These are phyloP conservation scores for Circinella minor DNA, from an alignment of 371 early-diverging fungal genomes.

Conservation along the genomic window DNA sequence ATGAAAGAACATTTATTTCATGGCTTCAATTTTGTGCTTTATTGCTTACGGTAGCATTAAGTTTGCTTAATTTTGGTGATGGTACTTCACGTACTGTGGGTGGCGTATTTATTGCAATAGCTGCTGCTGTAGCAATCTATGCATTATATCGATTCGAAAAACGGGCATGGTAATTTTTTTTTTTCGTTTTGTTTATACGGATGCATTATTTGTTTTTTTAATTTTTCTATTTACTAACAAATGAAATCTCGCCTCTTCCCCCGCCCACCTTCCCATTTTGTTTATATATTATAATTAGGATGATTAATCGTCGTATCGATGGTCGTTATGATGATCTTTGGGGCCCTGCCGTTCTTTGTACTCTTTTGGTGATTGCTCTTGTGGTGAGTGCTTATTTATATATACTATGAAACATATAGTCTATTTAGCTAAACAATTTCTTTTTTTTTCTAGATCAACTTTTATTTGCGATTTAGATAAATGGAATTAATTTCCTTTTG, in stretches of 20 bases:
- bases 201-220: no score
- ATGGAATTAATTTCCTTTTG: not conserved
- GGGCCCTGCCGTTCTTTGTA: conserved; percentile 89
- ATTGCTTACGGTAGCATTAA: conserved; percentile 74
- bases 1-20: conserved; percentile 97
- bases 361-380: conserved; percentile 74
- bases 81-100: conserved; percentile 65
- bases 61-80: conserved; percentile 84
- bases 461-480: conserved; percentile 28
- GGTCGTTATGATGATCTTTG: conserved; percentile 69
- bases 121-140: conserved; percentile 60
- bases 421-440: not conserved
- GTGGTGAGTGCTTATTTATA: conserved; percentile 35
- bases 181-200: not conserved
- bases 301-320: conserved; percentile 66
- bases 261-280: conserved; percentile 23
- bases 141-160: conserved; percentile 90
- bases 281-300: conserved; percentile 35
- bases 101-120: conserved; percentile 76
- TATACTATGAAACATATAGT: not conserved
- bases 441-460: conserved; percentile 24
- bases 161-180: conserved; percentile 64
- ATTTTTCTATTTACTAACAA: no score
- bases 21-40: conserved; percentile 80
- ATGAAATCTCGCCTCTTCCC: no score